Conservation (phyloP, 1,139 yeast species). For the Pichia sp. region DNA sequence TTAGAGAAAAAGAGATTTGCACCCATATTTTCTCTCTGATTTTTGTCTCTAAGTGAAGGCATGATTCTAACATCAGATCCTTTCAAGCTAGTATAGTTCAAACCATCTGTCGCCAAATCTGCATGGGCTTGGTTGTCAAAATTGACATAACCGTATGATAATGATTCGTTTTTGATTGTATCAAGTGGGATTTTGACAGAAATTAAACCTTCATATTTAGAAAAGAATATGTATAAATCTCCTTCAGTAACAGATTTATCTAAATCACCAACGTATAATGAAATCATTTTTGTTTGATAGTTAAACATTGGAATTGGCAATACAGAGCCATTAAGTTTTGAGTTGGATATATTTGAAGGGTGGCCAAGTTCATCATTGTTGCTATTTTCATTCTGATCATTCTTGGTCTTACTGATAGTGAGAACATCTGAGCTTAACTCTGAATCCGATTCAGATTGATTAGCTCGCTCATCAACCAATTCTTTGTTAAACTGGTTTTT, state of each 20-base stretch:
- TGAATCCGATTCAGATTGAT: conserved; percentile 5
- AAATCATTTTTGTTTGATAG: conserved; percentile 15
- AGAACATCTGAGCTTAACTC: conserved; percentile 16
- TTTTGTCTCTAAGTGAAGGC: conserved; percentile 44
- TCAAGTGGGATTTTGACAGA: conserved; percentile 47
- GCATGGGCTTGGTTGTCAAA: conserved; percentile 38
- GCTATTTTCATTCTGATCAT: background rate
- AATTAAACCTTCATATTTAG: conserved; percentile 35
- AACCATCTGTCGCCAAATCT: conserved; percentile 38
- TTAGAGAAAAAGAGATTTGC: conserved; percentile 39
- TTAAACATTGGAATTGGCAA: background rate
- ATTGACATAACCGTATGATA: conserved; percentile 52
- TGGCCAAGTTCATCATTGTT: background rate
- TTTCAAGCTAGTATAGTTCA: conserved; percentile 40
- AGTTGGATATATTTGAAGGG: background rate
- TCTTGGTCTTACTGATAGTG: conserved; percentile 6
- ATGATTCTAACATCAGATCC: conserved; percentile 46
- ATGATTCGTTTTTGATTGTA: conserved; percentile 36
- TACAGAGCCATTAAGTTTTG: background rate
- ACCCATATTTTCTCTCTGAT: conserved; percentile 32
- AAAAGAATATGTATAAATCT: conserved; percentile 35
- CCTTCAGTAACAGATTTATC: conserved; percentile 38
- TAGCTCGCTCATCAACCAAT: background rate
- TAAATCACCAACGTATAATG: conserved; percentile 50
- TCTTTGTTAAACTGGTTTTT: background rate